Evolutionary conservation across 2,329 filamentous ascomycete genomes (phyloP), one percentile per base, ranked within the genome.

Genomic region (Claviceps humidiphila): DNA sequence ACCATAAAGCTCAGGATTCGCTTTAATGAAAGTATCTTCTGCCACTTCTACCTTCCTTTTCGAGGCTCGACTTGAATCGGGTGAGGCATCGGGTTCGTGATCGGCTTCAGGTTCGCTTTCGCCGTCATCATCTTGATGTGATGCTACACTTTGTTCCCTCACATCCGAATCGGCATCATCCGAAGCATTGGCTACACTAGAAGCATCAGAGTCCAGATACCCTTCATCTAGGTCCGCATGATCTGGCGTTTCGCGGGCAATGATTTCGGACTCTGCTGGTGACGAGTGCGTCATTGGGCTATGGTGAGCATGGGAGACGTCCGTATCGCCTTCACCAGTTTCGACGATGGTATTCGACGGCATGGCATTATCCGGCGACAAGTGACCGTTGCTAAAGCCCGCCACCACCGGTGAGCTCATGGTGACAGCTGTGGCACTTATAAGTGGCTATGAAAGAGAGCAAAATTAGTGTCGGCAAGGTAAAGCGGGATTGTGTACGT

Each of bases 1-100:
- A 47, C 93, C 93, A 72, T 97, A 98, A 8, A 98, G 75, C 70
- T 95, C 89, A 45, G 93, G 93, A 63, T 98, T 95, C 63, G 88
- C 86, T 61, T 84, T 79, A 61, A 97, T 95, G 64, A 83, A 90
- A 47, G 89, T 84, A 54, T 93, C 85, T 60, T 93, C 87, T 50
- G 84, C 82, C 40, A 79, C 65, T 64, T 75, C 67, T 58, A 75
- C 69, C 71, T 87, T 85, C 69, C 89, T 85, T 75, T 95, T 95
- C 55, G 76, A 69, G 49, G 77, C 78, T 63, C 81, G 77, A 57
- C 76, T 77, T 44, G 84, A 87, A 61, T 84, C 83, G 61, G 81
- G 78, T 47, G 89, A 93, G 63, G 80, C 81, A 58, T 84, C 87
- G 61, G 76, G 73, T 58, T 77, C 76, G 55, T 76, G 75, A 34